Evolutionary conservation across 441 rosid species (phyloP).

Genomic region (Brassica hybrid): DNA sequence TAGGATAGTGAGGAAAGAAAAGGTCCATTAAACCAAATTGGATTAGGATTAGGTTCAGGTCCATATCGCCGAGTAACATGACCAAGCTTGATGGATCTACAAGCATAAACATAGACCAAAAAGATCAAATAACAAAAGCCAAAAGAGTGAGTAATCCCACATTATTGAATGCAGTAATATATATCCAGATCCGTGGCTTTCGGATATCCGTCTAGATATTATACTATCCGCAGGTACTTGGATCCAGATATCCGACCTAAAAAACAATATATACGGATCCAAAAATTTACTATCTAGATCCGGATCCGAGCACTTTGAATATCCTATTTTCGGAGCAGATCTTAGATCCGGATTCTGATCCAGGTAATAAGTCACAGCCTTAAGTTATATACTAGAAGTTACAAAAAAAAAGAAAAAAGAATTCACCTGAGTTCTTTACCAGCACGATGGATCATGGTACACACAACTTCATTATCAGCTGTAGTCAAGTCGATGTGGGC

Average conservation of each 20-base stretch:
- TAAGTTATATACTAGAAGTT: not conserved
- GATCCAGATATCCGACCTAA: not conserved
- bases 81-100: constrained; percentile 68
- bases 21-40: constrained; percentile 9
- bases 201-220: not conserved
- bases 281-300: not conserved
- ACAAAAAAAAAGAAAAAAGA: not conserved
- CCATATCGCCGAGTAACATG: constrained; percentile 60
- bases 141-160: not conserved
- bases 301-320: not conserved
- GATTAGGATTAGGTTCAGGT: constrained; percentile 42
- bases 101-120: not conserved
- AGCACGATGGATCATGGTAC: constrained; percentile 5
- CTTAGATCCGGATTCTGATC: not conserved
- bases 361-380: not conserved
- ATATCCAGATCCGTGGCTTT: not conserved
- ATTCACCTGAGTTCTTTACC: constrained; percentile 3
- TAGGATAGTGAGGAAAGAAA: constrained; percentile 35
- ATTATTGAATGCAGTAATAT: not conserved
- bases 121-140: not conserved
- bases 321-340: not conserved
- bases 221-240: too few species aligned
- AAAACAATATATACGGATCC: not conserved
- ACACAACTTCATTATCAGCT: not conserved
- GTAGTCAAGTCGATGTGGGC: not conserved